Conservation (phyloP, 2,329 filamentous ascomycete species). For the Zymoseptoria pseudotritici region DNA sequence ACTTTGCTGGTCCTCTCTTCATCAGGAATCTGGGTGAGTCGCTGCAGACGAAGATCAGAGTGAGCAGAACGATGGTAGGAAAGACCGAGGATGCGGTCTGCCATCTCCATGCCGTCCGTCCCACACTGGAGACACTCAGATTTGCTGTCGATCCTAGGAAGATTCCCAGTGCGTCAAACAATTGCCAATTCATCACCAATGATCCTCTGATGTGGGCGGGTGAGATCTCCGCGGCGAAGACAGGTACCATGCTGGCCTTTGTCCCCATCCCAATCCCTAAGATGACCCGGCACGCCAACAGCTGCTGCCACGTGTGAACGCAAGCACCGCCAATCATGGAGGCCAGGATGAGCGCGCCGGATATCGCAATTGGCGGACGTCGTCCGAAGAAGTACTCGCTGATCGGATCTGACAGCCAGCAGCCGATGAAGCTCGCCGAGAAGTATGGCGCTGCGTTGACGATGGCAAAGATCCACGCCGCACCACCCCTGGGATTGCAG, state of each 20-base stretch:
- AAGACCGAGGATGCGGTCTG: slow-evolving; percentile 23
- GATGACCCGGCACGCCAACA: slow-evolving; percentile 27
- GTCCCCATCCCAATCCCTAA: slow-evolving; percentile 30
- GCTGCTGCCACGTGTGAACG: slow-evolving; percentile 20
- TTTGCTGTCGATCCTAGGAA: slow-evolving; percentile 26
- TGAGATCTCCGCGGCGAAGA: slow-evolving; percentile 28
- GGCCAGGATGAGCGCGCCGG: slow-evolving; percentile 25
- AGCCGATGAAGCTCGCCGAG: slow-evolving; percentile 24
- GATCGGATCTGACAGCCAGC: slow-evolving; percentile 27
- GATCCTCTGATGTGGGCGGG: slow-evolving; percentile 21
- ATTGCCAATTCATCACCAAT: slow-evolving; percentile 28
- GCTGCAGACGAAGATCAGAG: slow-evolving; percentile 22
- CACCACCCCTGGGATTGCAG: slow-evolving; percentile 9
- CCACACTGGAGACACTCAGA: slow-evolving; percentile 17
- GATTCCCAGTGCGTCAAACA: slow-evolving; percentile 27
- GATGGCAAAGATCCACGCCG: slow-evolving; percentile 26
- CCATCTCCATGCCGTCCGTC: slow-evolving; percentile 23
- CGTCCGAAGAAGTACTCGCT: slow-evolving; percentile 28
- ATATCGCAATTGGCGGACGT: slow-evolving; percentile 24
- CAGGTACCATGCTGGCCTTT: slow-evolving; percentile 28
- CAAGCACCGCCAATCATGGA: slow-evolving; percentile 26
- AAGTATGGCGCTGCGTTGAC: slow-evolving; percentile 30
- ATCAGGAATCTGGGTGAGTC: slow-evolving; percentile 27
- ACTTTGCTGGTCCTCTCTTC: slow-evolving; percentile 16
- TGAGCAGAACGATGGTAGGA: slow-evolving; percentile 22